Conservation (phyloP, 164 flowering plant genomes). For the Cinnamomum micranthum region DNA sequence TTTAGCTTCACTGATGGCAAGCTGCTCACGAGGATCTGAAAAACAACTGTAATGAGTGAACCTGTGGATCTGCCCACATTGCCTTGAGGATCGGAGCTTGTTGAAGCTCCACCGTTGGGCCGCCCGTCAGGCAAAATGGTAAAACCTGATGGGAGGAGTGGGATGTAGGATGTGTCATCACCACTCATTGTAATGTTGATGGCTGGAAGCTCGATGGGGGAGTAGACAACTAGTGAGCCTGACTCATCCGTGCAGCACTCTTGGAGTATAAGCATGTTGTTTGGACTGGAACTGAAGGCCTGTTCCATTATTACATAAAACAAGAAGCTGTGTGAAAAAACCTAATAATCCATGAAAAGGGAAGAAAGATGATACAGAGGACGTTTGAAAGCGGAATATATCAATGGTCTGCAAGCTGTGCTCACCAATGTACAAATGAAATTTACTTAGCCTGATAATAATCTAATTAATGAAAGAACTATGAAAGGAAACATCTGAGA, state of each 20-base stretch:
- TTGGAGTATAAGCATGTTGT: slow-evolving; percentile 83
- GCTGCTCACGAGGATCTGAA: slow-evolving; percentile 78
- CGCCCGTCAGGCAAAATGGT: slow-evolving; percentile 61
- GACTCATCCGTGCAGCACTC: slow-evolving; percentile 78
- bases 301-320: slow-evolving; percentile 13
- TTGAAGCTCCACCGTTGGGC: slow-evolving; percentile 13
- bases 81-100: slow-evolving; percentile 20
- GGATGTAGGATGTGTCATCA: slow-evolving; percentile 69
- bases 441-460: no score
- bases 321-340: no score
- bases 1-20: slow-evolving; percentile 58
- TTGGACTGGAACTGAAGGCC: slow-evolving; percentile 63
- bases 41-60: slow-evolving; percentile 70
- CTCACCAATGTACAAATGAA: no score
- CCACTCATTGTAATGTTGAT: slow-evolving; percentile 80
- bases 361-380: no score
- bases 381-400: no score
- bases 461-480: background rate
- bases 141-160: slow-evolving; percentile 81
- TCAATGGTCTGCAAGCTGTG: no score
- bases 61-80: slow-evolving; percentile 31
- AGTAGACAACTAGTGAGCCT: slow-evolving; percentile 64
- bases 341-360: background rate
- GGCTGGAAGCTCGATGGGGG: slow-evolving; percentile 65
- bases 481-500: background rate